Conservation (phyloP, 1,284 basidiomycete species). For the Rhodotorula sp. region DNA sequence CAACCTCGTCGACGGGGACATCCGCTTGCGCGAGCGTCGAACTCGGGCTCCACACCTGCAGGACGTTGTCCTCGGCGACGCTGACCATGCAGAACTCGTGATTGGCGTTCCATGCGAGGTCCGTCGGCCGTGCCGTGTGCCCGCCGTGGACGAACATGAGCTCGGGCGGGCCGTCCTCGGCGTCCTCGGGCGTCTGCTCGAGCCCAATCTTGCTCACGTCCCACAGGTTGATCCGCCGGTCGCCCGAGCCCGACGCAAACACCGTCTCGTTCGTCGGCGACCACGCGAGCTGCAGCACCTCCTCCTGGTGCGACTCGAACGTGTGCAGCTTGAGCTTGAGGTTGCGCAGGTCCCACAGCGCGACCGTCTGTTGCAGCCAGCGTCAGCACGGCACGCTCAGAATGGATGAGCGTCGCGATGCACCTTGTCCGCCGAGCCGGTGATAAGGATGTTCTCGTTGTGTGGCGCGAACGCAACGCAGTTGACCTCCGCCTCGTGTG, state of each 20-base stretch:
- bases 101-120: constrained; percentile 56
- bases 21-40: constrained; percentile 63
- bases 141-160: constrained; percentile 84
- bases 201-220: constrained; percentile 89
- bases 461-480: constrained; percentile 87
- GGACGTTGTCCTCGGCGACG: constrained; percentile 80
- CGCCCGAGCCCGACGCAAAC: constrained; percentile 88
- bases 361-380: constrained; percentile 66
- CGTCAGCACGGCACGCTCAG: not conserved
- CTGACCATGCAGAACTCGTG: constrained; percentile 71
- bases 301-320: constrained; percentile 91
- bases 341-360: constrained; percentile 84
- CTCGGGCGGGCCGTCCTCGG: constrained; percentile 93
- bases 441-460: constrained; percentile 79
- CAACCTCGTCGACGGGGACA: constrained; percentile 71
- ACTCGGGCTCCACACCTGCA: constrained; percentile 86
- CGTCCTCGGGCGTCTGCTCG: constrained; percentile 96
- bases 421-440: constrained; percentile 92
- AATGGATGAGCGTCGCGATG: constrained; percentile 31
- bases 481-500: constrained; percentile 88
- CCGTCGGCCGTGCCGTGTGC: constrained; percentile 39
- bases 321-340: constrained; percentile 80
- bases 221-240: constrained; percentile 94
- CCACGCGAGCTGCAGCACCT: constrained; percentile 92
- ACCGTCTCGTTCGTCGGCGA: constrained; percentile 88